A percentile compares a stretch with the other conserved stretches of the same genome.
Evolutionary conservation across 805 yeast species (phyloP).

Genomic region (Saturnispora hagleri): DNA sequence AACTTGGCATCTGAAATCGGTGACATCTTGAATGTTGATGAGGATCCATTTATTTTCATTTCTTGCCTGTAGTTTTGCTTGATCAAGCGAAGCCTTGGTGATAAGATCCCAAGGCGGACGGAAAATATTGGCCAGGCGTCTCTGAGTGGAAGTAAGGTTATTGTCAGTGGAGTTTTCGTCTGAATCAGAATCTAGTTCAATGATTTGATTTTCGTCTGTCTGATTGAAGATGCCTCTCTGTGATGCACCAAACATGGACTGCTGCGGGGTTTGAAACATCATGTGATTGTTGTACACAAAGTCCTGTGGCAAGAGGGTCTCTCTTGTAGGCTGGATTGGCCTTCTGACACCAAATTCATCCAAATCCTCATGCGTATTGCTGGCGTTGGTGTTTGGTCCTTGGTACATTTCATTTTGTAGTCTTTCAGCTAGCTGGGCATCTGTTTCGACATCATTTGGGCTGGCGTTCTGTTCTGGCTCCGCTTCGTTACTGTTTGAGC

Average conservation of each 20-base stretch:
- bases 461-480: slow-evolving; percentile 11
- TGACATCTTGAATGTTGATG: slow-evolving; percentile 77
- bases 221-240: slow-evolving; percentile 54
- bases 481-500: slow-evolving; percentile 8
- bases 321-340: slow-evolving; percentile 70
- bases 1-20: slow-evolving; percentile 82
- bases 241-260: slow-evolving; percentile 41
- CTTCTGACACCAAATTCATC: slow-evolving; percentile 52
- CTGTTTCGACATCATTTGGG: slow-evolving; percentile 14
- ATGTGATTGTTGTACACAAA: slow-evolving; percentile 12
- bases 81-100: slow-evolving; percentile 54
- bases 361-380: neutral
- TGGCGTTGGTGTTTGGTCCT: slow-evolving; percentile 18
- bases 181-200: slow-evolving; percentile 28
- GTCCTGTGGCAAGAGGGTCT: slow-evolving; percentile 36
- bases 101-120: slow-evolving; percentile 93
- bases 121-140: slow-evolving; percentile 71
- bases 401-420: slow-evolving; percentile 57
- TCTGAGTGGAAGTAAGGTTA: slow-evolving; percentile 36
- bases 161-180: slow-evolving; percentile 31
- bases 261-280: slow-evolving; percentile 15
- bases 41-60: slow-evolving; percentile 67
- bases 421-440: slow-evolving; percentile 49
- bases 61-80: slow-evolving; percentile 63
- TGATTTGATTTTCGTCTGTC: slow-evolving; percentile 31